Percentiles rank a stretch among this genome's conserved stretches.
Conservation (phyloP, 352 stramenopile species). For the Phytopythium boreale region DNA sequence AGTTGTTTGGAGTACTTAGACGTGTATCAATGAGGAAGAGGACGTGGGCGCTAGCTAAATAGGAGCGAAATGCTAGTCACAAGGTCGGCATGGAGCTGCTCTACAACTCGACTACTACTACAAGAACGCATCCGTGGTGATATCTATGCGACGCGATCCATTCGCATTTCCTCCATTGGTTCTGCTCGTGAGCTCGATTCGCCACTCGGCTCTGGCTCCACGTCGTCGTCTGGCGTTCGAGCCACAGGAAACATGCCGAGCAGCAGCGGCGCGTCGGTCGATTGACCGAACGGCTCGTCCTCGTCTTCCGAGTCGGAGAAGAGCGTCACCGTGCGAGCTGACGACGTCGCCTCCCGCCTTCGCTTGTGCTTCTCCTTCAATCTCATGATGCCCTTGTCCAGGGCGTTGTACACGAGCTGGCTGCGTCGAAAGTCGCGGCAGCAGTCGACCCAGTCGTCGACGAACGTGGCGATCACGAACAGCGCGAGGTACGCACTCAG, state of each 20-base stretch:
- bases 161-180: background rate
- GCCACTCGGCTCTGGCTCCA: background rate
- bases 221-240: background rate
- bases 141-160: conserved; percentile 5
- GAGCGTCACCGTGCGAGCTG: background rate
- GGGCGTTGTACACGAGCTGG: conserved; percentile 25
- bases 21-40: no score
- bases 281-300: background rate
- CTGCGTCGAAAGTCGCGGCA: conserved; percentile 33
- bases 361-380: conserved; percentile 6
- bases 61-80: no score
- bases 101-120: conserved; percentile 1
- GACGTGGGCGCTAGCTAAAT: no score
- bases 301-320: conserved; percentile 10
- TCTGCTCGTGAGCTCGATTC: background rate
- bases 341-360: background rate
- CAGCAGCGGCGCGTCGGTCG: conserved; percentile 4
- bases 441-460: conserved; percentile 39
- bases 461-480: conserved; percentile 32
- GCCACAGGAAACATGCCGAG: conserved; percentile 4
- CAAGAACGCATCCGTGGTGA: background rate
- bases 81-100: no score
- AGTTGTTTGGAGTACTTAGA: no score
- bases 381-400: conserved; percentile 17
- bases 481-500: conserved; percentile 33